Evolutionary conservation across 2,329 filamentous ascomycete genomes (phyloP).

Genomic region (Didymella lethalis): DNA sequence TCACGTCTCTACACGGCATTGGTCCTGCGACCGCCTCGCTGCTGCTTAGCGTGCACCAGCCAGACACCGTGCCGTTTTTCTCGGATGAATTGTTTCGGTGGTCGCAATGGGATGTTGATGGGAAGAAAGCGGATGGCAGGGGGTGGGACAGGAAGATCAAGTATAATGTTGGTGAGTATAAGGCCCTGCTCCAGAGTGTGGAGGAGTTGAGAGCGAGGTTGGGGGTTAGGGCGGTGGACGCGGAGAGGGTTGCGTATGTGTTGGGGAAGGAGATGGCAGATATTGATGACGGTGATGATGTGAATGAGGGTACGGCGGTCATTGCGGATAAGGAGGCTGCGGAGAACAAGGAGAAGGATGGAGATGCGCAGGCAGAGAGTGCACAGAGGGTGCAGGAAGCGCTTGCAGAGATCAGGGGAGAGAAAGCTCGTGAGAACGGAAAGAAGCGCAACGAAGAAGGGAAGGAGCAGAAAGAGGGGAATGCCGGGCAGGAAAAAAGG

Average conservation of each 20-base stretch:
- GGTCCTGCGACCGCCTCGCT: slow-evolving; percentile 82
- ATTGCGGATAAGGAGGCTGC: not conserved
- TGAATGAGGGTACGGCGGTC: not conserved
- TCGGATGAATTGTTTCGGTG: slow-evolving; percentile 81
- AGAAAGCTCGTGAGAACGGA: not conserved
- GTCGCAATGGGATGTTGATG: slow-evolving; percentile 64
- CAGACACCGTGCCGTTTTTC: slow-evolving; percentile 73
- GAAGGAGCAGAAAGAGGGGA: not conserved
- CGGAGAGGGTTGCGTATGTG: slow-evolving; percentile 77
- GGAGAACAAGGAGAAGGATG: slow-evolving; percentile 17
- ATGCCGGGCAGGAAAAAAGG: slow-evolving; percentile 13
- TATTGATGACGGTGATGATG: slow-evolving; percentile 2
- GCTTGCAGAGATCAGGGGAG: not conserved
- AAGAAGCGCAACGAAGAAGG: not conserved
- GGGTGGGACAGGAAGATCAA: slow-evolving; percentile 65
- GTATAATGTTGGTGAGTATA: slow-evolving; percentile 75
- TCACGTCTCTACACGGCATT: slow-evolving; percentile 73
- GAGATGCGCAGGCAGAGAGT: not conserved
- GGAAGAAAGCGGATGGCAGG: slow-evolving; percentile 15
- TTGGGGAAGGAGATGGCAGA: slow-evolving; percentile 58
- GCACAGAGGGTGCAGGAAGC: not conserved
- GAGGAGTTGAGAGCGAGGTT: slow-evolving; percentile 37
- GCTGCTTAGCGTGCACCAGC: slow-evolving; percentile 70
- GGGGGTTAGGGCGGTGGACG: slow-evolving; percentile 62
- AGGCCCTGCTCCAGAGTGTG: slow-evolving; percentile 57